Evolutionary conservation across 768 basidiomycete species (phyloP), one percentile per base, ranked within the genome.

Genomic region (Rhodotorula diobovata): DNA sequence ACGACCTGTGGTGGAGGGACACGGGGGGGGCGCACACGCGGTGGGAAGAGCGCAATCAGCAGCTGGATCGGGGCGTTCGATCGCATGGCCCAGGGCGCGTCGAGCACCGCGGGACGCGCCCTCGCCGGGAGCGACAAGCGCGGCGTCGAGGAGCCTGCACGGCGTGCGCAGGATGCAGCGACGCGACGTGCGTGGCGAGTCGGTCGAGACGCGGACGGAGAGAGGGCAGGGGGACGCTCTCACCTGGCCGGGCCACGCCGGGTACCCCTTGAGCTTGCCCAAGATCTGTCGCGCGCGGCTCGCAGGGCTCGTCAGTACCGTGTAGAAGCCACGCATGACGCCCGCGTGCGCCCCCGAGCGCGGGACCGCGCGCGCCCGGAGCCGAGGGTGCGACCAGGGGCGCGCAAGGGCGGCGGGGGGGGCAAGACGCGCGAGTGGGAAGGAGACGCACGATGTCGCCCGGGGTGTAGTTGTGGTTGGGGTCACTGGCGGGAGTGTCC

Each of bases 231-330:
- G 75, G 54, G 45, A 32, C n/a, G 53, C 28, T 28, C 90, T 82
- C 79, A 95, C 95, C 83, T 90, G 89, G 80, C 87, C 91, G 65
- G 93, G 96, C 96, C 96, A 99, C 9, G 90, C 85, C 4, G 96
- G 93, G 82, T 84, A 97, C 18, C 95, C 96, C 69, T 90, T 91
- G 79, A 99, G 83, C 84, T 95, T 94, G 35, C 86, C 93, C 71
- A 97, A 86, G 50, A 98, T 92, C 76, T 75, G 59, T 18, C 12
- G 12, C 7, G 21, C 2, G 10, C 20, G 10, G n/a, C n/a, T n/a
- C 20, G 41, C 18, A 35, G 21, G 11, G 21, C 32, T 7, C 20
- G 54, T 55, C 30, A 54, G 53, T 28, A 7, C 30, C n/a, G 23
- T 32, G 53, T 32, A 5, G 12, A 12, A 18, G 4, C 12, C 20